Conservation (phyloP, 345 rosid species). For the Gossypium ekmanianum region DNA sequence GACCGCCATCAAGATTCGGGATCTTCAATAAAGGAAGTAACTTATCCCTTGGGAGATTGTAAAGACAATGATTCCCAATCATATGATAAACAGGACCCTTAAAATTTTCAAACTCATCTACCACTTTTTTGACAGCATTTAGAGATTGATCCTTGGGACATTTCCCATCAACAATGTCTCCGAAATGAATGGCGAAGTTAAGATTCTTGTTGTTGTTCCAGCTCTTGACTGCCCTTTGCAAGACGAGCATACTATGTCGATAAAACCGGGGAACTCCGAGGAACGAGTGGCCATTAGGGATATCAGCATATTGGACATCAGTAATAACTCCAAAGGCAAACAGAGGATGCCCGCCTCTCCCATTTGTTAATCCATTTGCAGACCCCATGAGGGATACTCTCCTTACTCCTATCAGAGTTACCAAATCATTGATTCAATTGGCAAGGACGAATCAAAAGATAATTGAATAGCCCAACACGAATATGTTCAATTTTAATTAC, state of each 20-base stretch:
- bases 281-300: conserved; percentile 79
- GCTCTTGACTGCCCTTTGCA: conserved; percentile 65
- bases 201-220: conserved; percentile 65
- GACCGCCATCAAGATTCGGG: conserved; percentile 33
- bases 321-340: conserved; percentile 87
- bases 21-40: conserved; percentile 71
- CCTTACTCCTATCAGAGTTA: conserved; percentile 15
- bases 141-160: conserved; percentile 71
- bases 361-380: conserved; percentile 13
- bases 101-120: conserved; percentile 54
- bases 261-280: conserved; percentile 75
- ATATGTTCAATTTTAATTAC: background rate
- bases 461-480: no score
- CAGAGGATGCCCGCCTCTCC: conserved; percentile 46
- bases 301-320: conserved; percentile 88
- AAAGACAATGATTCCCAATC: conserved; percentile 93
- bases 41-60: conserved; percentile 74
- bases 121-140: conserved; percentile 46
- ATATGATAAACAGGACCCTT: conserved; percentile 67
- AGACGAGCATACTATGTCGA: conserved; percentile 61
- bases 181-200: conserved; percentile 68
- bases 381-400: conserved; percentile 40
- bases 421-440: background rate
- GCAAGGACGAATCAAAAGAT: background rate
- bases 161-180: conserved; percentile 79